Base-by-base conservation (phyloP, 345 rosid genomes). In the Noccaea bulbosa region DNA sequence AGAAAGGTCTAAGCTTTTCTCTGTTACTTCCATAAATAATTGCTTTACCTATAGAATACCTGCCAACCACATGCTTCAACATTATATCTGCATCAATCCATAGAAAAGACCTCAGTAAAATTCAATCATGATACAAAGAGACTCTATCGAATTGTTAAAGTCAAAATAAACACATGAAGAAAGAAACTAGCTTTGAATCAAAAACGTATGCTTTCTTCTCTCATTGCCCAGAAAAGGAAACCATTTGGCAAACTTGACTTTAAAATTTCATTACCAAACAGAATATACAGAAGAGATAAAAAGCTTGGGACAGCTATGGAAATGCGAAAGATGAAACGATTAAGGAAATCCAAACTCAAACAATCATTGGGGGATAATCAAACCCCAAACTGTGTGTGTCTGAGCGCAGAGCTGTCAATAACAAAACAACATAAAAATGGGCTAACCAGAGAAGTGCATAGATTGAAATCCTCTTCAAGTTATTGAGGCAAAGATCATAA, bases 21-120 rank as follows among this genome's bases (percentile, higher is more conserved):
- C 74, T 73, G 34, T 48, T 78, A 75, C 59, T 79, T 48, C 43
- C 62, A 43, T 62, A 45, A 38, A 72, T 40, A 2, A 24, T 2
- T 27, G 70, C 68, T 64, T 60, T 71, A 54, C 48, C 75, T 16
- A 34, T 64, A 4, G 77, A 69, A 45, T 74, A 71, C 79, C 78
- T 81, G 53, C 70, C 61, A 67, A 84, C 34, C 14, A 75, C 85
- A 72, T 83, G 84, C 79, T 75, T 87, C 78, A 85, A 77, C 87
- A 84, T 84, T 22, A 56, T 68, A 58, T 17, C 57, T 52, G 11
- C 66, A 70, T 70, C 20, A 46, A 65, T 17, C 43, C 8, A 64
- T 9, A 59, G 15, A 17, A 32, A 32, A 33, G 3, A 64, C 20
- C 20, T 17, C n/a, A 16, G 33, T 12, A 35, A 38, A 24, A 11